Base-by-base conservation (phyloP, 2,329 filamentous ascomycete species). In the Cadophora malorum region DNA sequence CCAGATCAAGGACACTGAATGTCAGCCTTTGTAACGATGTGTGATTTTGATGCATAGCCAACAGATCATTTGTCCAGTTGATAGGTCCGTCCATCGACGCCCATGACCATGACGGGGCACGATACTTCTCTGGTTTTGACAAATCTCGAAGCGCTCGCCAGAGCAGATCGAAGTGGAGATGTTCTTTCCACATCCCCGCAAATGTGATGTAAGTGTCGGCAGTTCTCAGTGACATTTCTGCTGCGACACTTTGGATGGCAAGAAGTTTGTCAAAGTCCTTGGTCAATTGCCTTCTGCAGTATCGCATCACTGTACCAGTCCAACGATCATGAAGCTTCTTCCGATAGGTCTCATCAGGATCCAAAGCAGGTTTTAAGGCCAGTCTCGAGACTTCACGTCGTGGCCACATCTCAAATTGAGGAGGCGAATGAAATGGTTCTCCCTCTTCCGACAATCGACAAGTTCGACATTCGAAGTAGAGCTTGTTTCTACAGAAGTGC, bases 41-140 rank as follows among this genome's bases (percentile, higher is more conserved):
- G 25, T 60, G 55, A 4, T 38, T 33, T 21, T 33, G 56, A n/a
- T 31, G 55, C 2, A 53, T 9, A 55, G 21, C 9, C 3, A 12
- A 14, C 16, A 25, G 16, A 12, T 61, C 28, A 8, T 31, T 33
- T 12, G 28, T 31, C 64, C 64, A 66, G 33, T 35, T 23, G 25
- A 66, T 16, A 4, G 25, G 35, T 9, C 31, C 45, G 14, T 67
- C 59, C 8, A 63, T 19, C 5, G 62, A 63, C 9, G 63, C 68
- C 68, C 68, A 70, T 28, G 68, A 70, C 65, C 68, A 70, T 31
- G 56, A 65, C 50, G 66, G 63, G 16, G 68, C 68, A 6, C 65
- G 45, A 49, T 63, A 68, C 21, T 49, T 25, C 23, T 65, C 56
- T 8, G 58, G 63, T 45, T 55, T 52, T 25, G 47, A 33, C n/a